Conservation (phyloP, 176 grass and related monocot species). For the Avena sativa region DNA sequence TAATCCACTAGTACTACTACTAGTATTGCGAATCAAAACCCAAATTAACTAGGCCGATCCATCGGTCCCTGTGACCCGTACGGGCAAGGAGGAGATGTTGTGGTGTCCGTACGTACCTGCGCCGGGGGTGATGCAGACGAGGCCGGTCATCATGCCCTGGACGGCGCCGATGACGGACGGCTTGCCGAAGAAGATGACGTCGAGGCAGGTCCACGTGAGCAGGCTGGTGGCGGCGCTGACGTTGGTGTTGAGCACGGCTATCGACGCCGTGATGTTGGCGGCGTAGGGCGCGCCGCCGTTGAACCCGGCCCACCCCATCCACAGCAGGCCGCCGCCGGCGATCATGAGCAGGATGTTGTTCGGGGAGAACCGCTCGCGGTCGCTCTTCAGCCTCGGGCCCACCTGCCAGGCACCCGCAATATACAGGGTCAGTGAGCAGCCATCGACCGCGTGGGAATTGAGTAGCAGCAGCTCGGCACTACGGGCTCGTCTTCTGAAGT, state of each 20-base stretch:
- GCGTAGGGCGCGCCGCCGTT: constrained; percentile 81
- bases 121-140: constrained; percentile 89
- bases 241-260: constrained; percentile 90
- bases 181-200: constrained; percentile 74
- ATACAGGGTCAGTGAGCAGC: not conserved
- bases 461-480: no score
- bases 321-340: constrained; percentile 70
- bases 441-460: no score
- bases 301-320: constrained; percentile 83
- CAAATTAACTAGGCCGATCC: no score
- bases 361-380: constrained; percentile 68
- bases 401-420: constrained; percentile 44
- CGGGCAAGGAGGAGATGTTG: not conserved
- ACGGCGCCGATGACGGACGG: constrained; percentile 86
- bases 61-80: not conserved
- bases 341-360: constrained; percentile 87
- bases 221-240: constrained; percentile 80
- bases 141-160: constrained; percentile 92
- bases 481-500: no score
- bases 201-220: constrained; percentile 84
- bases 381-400: constrained; percentile 69
- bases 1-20: no score
- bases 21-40: no score
- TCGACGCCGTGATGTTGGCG: constrained; percentile 67
- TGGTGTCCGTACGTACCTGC: constrained; percentile 54